These are phyloP conservation scores for Colletotrichum liriopes DNA, from an alignment of 2,329 filamentous ascomycete genomes.

Conservation along the genomic window DNA sequence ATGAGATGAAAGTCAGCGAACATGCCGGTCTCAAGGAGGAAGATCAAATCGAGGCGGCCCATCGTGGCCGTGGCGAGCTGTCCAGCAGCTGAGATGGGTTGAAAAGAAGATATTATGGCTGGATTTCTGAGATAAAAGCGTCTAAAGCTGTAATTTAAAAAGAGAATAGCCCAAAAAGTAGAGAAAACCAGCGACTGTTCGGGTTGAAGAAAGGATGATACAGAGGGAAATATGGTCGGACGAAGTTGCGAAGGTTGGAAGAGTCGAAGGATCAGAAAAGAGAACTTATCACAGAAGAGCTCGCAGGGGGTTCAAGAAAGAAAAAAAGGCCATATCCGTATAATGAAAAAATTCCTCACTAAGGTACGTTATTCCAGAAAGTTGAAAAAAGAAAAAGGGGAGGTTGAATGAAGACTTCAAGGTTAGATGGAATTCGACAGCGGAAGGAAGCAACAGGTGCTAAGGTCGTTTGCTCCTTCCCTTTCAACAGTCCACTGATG, in stretches of 20 bases:
- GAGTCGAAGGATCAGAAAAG: background rate
- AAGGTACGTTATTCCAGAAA: too few relatives aligned
- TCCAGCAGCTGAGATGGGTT: background rate
- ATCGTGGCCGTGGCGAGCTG: background rate
- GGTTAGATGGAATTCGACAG: background rate
- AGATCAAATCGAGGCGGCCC: constrained; percentile 9
- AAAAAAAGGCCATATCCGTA: too few relatives aligned
- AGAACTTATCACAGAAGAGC: background rate
- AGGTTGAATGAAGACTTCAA: background rate
- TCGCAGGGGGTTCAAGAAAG: too few relatives aligned
- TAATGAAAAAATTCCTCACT: too few relatives aligned
- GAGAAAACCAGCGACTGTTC: background rate
- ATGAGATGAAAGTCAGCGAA: background rate
- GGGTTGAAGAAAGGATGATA: background rate
- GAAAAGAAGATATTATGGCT: background rate
- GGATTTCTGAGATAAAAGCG: background rate
- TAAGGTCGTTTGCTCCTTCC: background rate
- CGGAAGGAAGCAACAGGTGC: background rate
- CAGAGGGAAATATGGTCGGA: background rate
- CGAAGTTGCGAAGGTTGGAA: background rate
- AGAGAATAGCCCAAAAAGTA: background rate
- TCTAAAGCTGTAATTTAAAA: too few relatives aligned
- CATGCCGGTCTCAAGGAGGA: background rate
- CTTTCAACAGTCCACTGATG: too few relatives aligned
- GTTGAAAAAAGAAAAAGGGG: background rate